Evolutionary conservation across 768 basidiomycete genomes (phyloP), one percentile per base, ranked within the genome.

Genomic region (Boletellus sp.): DNA sequence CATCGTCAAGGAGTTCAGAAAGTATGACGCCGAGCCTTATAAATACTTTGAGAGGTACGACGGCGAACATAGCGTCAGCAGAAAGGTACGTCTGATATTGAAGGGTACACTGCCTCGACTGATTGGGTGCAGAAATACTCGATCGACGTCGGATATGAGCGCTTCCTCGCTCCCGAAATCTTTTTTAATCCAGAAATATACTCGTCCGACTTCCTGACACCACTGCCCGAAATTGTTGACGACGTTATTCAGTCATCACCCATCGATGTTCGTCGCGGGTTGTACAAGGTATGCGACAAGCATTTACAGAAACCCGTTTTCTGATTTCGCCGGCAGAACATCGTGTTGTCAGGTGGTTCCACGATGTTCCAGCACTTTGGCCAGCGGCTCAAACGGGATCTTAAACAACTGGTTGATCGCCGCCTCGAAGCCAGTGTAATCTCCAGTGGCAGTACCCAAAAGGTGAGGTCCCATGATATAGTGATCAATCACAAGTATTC

Each of bases 281-380:
- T 99, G 43, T 99, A 99, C 76, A 95, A 94, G 82, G 91, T 85
- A 46, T 45, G 67, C 50, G 11, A 33, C n/a, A 11, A 3, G 7
- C 6, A 10, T 11, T 20, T 4, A 5, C 15, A 4, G 24, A 13
- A 20, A 17, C 16, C 33, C 41, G 24, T 10, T 33, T 48, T 17
- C 22, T 50, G 19, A 50, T 17, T 3, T 16, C 4, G 40, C 17
- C 19, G n/a, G 15, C 51, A 94, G 91, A 99, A 98, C 71, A 98
- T 98, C 48, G 96, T 99, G 7, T 72, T 98, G 2, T 94, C 90
- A 0, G 96, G 96, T 49, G 96, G 96, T 19, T 95, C 93, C 10
- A 98, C 96, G 42, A 98, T 97, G 95, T 98, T 98, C 78, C 91
- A 95, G 59, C 87, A 97, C 74, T 98, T 99, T 64, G 93, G 92